phyloP scores from a whole-genome alignment of 768 basidiomycete species.

The Chiua virens region DNA sequence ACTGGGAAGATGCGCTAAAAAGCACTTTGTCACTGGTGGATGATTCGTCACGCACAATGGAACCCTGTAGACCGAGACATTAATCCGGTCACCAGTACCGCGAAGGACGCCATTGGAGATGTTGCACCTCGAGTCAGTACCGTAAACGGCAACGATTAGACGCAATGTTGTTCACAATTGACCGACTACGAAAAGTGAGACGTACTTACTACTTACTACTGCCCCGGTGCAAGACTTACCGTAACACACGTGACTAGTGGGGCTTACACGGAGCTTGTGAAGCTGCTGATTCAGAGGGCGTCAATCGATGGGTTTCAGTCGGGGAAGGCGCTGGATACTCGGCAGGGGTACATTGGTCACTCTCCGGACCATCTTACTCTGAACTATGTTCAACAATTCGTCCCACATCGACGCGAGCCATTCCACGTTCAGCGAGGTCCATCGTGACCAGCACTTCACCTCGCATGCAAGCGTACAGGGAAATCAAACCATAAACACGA shows the following conservation, averaged over 20 bases:
- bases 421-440: conserved; percentile 20
- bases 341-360: too few species aligned
- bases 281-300: too few species aligned
- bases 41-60: conserved; percentile 21
- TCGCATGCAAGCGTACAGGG: conserved; percentile 7
- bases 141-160: not conserved
- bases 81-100: conserved; percentile 22
- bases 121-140: conserved; percentile 1
- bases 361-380: too few species aligned
- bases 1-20: conserved; percentile 35
- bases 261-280: too few species aligned
- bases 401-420: conserved; percentile 14
- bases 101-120: conserved; percentile 25
- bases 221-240: too few species aligned
- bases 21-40: conserved; percentile 9
- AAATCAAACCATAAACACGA: conserved; percentile 12
- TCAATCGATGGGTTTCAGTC: too few species aligned
- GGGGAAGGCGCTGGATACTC: too few species aligned
- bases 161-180: conserved; percentile 16
- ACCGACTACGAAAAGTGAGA: conserved; percentile 16
- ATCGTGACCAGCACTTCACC: conserved; percentile 11
- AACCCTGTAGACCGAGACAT: conserved; percentile 25
- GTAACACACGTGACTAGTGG: too few species aligned
- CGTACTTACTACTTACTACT: too few species aligned
- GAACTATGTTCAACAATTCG: conserved; percentile 18